Percentiles rank a stretch among this genome's conserved stretches.
Conservation (phyloP, 305 asterid species). For the Striga hermonthica region DNA sequence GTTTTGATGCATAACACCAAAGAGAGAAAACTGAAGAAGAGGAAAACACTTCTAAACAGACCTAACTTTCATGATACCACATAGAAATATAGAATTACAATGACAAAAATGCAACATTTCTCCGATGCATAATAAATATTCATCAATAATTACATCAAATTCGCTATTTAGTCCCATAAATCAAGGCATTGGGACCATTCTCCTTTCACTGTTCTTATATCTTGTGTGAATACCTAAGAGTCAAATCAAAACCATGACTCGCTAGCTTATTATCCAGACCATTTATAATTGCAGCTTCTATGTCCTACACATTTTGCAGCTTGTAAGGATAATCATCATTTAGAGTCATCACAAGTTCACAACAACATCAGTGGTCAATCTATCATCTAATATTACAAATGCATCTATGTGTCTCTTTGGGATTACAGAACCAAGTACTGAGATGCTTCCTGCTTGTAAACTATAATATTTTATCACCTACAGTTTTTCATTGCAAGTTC, state of each 20-base stretch:
- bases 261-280: neutral
- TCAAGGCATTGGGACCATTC: neutral
- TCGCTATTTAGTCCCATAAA: neutral
- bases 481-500: neutral
- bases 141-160: constrained; percentile 12
- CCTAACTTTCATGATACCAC: constrained; percentile 11
- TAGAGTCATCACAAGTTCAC: constrained; percentile 4
- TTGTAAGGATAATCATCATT: constrained; percentile 2
- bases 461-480: neutral
- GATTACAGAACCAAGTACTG: constrained; percentile 9
- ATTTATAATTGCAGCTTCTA: constrained; percentile 5
- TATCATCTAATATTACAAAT: constrained; percentile 10
- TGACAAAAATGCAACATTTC: neutral
- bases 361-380: constrained; percentile 12
- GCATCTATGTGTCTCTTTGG: neutral
- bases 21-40: constrained; percentile 15
- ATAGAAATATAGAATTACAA: constrained; percentile 14
- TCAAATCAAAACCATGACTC: constrained; percentile 6
- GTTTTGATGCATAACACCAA: constrained; percentile 3
- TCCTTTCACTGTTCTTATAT: constrained; percentile 1
- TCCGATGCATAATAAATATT: constrained; percentile 1
- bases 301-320: neutral
- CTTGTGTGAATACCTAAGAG: constrained; percentile 12
- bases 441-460: constrained; percentile 26
- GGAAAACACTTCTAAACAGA: constrained; percentile 3